Evolutionary conservation across 2,329 filamentous ascomycete species (phyloP).

Genomic region (Magnaporthiopsis incrustans): DNA sequence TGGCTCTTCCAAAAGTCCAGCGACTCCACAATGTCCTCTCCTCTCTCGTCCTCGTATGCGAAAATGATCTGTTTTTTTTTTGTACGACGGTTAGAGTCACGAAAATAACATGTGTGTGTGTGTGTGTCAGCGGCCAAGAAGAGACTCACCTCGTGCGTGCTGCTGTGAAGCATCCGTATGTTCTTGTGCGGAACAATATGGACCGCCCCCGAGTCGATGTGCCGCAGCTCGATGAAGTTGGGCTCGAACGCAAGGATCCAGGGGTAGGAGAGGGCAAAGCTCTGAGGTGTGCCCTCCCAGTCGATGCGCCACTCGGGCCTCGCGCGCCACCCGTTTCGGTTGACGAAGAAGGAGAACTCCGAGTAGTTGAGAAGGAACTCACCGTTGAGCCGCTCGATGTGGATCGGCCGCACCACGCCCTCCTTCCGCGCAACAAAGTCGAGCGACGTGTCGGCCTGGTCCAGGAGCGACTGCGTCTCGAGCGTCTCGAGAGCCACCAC

Average conservation of each 20-base stretch:
- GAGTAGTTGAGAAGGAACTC: constrained; percentile 98
- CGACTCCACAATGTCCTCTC: constrained; percentile 87
- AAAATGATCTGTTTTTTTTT: constrained; percentile 68
- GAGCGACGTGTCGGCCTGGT: constrained; percentile 94
- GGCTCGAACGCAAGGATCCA: constrained; percentile 97
- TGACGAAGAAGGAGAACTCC: constrained; percentile 98
- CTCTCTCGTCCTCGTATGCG: constrained; percentile 91
- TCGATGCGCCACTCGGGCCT: constrained; percentile 94
- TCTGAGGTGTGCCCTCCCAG: constrained; percentile 90
- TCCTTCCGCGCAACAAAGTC: constrained; percentile 95
- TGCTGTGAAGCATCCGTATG: constrained; percentile 94
- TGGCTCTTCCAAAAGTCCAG: constrained; percentile 90
- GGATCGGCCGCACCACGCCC: constrained; percentile 77
- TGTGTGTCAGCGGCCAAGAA: too few relatives aligned
- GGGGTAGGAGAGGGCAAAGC: constrained; percentile 90
- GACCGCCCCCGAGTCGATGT: constrained; percentile 89
- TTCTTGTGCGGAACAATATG: constrained; percentile 96
- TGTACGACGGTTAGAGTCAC: not conserved
- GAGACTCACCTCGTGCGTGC: constrained; percentile 78
- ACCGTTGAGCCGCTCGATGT: constrained; percentile 93
- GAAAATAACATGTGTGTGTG: not conserved
- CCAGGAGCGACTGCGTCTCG: constrained; percentile 94
- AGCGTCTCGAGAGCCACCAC: constrained; percentile 94
- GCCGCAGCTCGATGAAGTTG: constrained; percentile 93
- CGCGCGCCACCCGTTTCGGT: constrained; percentile 94